phyloP scores from a whole-genome alignment of 2,329 filamentous ascomycete species.

The Nectriaceae sp. region DNA sequence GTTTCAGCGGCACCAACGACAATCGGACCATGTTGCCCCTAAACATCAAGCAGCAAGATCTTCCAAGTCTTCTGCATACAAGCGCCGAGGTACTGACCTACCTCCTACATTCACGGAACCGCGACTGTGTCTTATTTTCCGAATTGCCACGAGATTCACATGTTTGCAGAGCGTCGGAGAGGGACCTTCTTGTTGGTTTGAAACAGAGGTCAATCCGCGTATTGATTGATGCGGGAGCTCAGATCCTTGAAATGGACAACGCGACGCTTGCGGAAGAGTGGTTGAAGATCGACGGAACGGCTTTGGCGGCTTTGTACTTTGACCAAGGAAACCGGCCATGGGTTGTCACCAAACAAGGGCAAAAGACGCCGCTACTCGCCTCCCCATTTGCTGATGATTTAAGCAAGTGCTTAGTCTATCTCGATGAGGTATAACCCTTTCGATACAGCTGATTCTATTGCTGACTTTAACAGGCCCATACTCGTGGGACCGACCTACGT shows the following conservation, averaged over 20 bases:
- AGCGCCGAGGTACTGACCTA: conserved; percentile 65
- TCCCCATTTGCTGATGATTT: conserved; percentile 57
- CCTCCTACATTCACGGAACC: conserved; percentile 53
- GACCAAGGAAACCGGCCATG: not conserved
- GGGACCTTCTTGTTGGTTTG: not conserved
- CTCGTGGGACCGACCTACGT: conserved; percentile 61
- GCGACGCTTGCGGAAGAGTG: conserved; percentile 48
- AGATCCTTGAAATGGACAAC: conserved; percentile 63
- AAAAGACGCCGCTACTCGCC: conserved; percentile 45
- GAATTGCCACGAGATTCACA: conserved; percentile 5
- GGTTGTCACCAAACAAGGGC: not conserved
- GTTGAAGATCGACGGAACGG: conserved; percentile 34
- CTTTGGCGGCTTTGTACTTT: not conserved
- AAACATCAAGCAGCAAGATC: conserved; percentile 63
- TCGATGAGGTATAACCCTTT: conserved; percentile 55
- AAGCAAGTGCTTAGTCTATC: conserved; percentile 54
- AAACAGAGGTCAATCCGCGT: conserved; percentile 36
- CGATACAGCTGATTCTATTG: conserved; percentile 61
- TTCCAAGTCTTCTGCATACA: conserved; percentile 56
- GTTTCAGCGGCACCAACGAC: conserved; percentile 75
- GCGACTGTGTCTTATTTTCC: not conserved
- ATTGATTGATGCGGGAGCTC: conserved; percentile 64
- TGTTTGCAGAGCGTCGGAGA: not conserved
- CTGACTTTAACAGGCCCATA: conserved; percentile 51
- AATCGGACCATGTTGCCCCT: conserved; percentile 59